Percentiles rank a stretch among this genome's conserved stretches.
phyloP scores from a whole-genome alignment of 2,329 filamentous ascomycete species.

The Fusarium praegraminearum region DNA sequence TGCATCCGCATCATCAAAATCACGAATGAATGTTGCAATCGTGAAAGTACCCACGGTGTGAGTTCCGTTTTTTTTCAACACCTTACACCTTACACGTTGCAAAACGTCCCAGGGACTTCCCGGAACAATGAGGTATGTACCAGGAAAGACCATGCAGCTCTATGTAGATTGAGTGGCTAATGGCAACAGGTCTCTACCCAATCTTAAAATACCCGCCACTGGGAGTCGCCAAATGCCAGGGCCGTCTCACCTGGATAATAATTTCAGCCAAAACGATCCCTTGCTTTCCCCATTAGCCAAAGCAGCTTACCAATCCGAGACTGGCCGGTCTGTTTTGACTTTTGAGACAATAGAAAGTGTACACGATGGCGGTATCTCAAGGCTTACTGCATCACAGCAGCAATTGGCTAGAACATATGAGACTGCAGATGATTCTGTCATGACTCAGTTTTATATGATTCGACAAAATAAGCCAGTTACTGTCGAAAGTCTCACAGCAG shows the following conservation, averaged over 20 bases:
- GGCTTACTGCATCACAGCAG: neutral
- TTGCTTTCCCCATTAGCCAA: neutral
- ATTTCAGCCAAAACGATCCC: neutral
- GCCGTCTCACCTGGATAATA: neutral
- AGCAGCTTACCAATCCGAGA: neutral
- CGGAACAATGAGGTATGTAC: neutral
- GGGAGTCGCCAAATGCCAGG: neutral
- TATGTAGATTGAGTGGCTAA: neutral
- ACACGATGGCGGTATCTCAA: neutral
- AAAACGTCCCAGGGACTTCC: neutral
- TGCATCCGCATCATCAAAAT: neutral
- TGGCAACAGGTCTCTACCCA: neutral
- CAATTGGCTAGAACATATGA: too few species aligned
- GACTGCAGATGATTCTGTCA: neutral
- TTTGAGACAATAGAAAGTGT: neutral
- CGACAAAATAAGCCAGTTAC: neutral
- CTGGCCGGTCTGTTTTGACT: neutral
- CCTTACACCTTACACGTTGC: neutral
- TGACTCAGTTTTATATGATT: too few species aligned
- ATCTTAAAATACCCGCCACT: neutral
- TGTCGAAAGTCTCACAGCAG: neutral
- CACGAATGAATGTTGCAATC: neutral
- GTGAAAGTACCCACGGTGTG: neutral
- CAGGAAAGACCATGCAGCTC: neutral
- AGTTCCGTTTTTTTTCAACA: neutral